A percentile compares a stretch with the other conserved stretches of the same genome.
phyloP scores from a whole-genome alignment of 1,284 basidiomycete genomes.

The Leccinum pachyderme region DNA sequence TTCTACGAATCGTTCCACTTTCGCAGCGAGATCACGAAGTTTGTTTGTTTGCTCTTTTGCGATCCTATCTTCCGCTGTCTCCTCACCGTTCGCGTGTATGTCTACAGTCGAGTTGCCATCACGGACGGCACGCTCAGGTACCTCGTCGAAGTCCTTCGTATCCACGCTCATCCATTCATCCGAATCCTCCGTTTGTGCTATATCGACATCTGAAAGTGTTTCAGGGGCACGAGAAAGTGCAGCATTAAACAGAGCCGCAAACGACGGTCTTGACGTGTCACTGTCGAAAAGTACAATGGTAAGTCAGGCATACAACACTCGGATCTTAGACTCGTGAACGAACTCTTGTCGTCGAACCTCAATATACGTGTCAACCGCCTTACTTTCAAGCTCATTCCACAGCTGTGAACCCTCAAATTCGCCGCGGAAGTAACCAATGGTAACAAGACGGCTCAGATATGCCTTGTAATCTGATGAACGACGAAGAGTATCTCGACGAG shows the following conservation, averaged over 20 bases:
- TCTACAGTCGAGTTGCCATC: constrained; percentile 23
- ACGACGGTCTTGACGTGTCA: constrained; percentile 63
- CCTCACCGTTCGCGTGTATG: constrained; percentile 39
- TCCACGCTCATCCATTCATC: constrained; percentile 76
- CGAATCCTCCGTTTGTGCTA: constrained; percentile 50
- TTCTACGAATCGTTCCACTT: constrained; percentile 85
- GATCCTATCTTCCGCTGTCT: constrained; percentile 44
- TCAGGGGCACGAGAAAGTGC: constrained; percentile 49
- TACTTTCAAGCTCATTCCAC: constrained; percentile 73
- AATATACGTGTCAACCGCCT: constrained; percentile 69
- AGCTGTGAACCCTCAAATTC: constrained; percentile 73
- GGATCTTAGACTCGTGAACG: constrained; percentile 26
- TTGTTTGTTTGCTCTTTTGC: constrained; percentile 65
- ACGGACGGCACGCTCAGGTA: constrained; percentile 41
- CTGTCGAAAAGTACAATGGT: constrained; percentile 34
- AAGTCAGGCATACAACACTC: not conserved
- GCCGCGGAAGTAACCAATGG: constrained; percentile 71
- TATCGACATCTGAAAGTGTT: constrained; percentile 12
- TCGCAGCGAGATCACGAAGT: constrained; percentile 74
- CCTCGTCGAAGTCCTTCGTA: constrained; percentile 60
- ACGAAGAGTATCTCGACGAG: constrained; percentile 62
- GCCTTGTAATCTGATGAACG: constrained; percentile 62
- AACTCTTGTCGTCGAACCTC: constrained; percentile 65
- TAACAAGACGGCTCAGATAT: constrained; percentile 65
- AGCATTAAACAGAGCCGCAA: constrained; percentile 66